phyloP scores from a whole-genome alignment of 2,329 filamentous ascomycete species.

The Diaporthe capsici region DNA sequence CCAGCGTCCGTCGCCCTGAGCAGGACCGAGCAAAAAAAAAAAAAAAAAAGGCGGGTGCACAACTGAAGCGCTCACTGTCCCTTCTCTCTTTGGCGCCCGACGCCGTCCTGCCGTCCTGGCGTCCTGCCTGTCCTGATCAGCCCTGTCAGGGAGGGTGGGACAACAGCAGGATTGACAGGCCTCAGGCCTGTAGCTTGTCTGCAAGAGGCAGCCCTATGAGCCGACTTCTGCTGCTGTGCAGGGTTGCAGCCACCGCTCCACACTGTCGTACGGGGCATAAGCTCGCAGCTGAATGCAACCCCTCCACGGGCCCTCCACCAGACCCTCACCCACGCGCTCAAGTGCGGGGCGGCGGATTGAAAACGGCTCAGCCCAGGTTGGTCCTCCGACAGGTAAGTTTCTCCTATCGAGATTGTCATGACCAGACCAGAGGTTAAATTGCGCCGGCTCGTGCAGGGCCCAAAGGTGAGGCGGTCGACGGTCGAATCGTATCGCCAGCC shows the following conservation, averaged over 20 bases:
- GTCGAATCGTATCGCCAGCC: background rate
- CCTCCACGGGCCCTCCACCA: background rate
- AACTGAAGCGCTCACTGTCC: background rate
- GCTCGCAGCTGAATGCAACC: background rate
- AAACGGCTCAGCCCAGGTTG: background rate
- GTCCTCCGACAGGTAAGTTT: background rate
- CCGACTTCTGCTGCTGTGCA: background rate
- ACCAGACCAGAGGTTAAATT: background rate
- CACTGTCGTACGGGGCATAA: background rate
- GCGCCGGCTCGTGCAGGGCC: background rate
- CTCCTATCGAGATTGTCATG: background rate
- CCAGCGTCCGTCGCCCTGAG: no score
- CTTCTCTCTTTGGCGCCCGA: background rate
- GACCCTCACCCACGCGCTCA: background rate
- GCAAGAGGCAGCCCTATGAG: background rate
- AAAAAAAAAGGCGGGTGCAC: background rate
- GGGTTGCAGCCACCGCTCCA: background rate
- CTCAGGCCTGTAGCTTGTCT: background rate
- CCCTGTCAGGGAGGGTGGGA: constrained; percentile 2
- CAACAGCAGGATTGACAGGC: constrained; percentile 17
- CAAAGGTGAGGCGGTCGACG: background rate
- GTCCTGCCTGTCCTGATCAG: background rate
- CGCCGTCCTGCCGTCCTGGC: background rate
- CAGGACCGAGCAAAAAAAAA: background rate
- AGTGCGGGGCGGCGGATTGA: background rate